Percentiles rank a stretch among this genome's conserved stretches.
These are phyloP conservation scores for Iodosphaeria phyllophila DNA, from an alignment of 2,329 filamentous ascomycete genomes.

Conservation along the genomic window DNA sequence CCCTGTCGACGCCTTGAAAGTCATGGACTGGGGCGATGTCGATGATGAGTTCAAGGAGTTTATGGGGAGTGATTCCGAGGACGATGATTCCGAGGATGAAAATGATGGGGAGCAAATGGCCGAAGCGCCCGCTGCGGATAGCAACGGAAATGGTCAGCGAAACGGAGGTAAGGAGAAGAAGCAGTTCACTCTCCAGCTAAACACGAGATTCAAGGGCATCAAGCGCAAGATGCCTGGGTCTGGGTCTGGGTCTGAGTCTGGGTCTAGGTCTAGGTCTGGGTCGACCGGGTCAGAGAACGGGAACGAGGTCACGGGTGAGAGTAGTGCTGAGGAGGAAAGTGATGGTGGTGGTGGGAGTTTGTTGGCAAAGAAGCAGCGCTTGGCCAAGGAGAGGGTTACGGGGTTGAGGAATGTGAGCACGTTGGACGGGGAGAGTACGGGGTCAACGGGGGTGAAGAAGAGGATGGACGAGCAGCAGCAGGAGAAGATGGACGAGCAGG, in stretches of 20 bases:
- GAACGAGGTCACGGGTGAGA: constrained; percentile 7
- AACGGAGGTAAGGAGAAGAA: constrained; percentile 13
- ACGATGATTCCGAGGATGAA: constrained; percentile 12
- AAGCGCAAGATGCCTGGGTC: constrained; percentile 13
- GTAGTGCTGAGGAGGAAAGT: constrained; percentile 1
- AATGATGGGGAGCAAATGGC: neutral
- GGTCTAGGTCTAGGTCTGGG: too few species aligned
- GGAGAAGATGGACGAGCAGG: constrained; percentile 23
- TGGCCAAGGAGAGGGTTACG: constrained; percentile 19
- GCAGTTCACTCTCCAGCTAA: too few species aligned
- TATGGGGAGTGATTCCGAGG: constrained; percentile 30
- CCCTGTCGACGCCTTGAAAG: constrained; percentile 13
- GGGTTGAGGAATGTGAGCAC: constrained; percentile 21
- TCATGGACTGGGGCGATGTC: constrained; percentile 17
- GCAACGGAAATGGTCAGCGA: constrained; percentile 16
- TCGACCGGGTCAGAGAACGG: too few species aligned
- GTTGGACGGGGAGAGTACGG: too few species aligned
- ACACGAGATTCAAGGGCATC: constrained; percentile 13
- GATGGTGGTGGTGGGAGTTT: constrained; percentile 9
- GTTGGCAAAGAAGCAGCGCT: constrained; percentile 21
- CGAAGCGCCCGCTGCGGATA: constrained; percentile 21
- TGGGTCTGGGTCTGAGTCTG: too few species aligned
- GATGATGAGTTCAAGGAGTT: constrained; percentile 50
- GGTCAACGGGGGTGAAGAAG: constrained; percentile 9
- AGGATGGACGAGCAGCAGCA: constrained; percentile 12